Conservation (phyloP, 2,329 filamentous ascomycete genomes). For the Claviceps sorghi region DNA sequence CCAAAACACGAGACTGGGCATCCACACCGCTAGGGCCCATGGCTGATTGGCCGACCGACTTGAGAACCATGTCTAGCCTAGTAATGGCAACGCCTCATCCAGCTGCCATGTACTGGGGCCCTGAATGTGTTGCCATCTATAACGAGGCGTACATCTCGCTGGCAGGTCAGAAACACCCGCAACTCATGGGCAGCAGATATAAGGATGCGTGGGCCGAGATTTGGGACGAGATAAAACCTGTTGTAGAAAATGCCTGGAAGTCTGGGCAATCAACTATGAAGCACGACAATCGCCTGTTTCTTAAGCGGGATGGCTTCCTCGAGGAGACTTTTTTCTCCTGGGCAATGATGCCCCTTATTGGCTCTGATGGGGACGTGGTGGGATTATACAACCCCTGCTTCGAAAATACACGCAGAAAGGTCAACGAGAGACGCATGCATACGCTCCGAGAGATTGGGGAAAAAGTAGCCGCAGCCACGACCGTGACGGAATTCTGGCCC, state of each 20-base stretch:
- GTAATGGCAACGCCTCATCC: slow-evolving; percentile 69
- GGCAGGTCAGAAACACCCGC: slow-evolving; percentile 63
- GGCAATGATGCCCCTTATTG: slow-evolving; percentile 66
- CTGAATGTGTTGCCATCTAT: slow-evolving; percentile 52
- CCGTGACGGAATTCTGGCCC: slow-evolving; percentile 59
- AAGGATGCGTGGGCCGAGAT: slow-evolving; percentile 58
- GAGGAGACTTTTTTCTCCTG: slow-evolving; percentile 76
- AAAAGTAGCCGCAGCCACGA: slow-evolving; percentile 55
- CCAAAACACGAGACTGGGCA: slow-evolving; percentile 58
- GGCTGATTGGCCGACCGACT: slow-evolving; percentile 54
- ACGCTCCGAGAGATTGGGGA: slow-evolving; percentile 66
- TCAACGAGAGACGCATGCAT: slow-evolving; percentile 67
- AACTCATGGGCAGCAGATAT: slow-evolving; percentile 60
- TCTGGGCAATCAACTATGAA: slow-evolving; percentile 74
- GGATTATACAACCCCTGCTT: slow-evolving; percentile 70
- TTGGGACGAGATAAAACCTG: slow-evolving; percentile 54
- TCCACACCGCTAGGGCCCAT: slow-evolving; percentile 62
- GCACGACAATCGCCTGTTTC: slow-evolving; percentile 64
- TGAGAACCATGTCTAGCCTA: slow-evolving; percentile 66
- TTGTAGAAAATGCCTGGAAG: slow-evolving; percentile 51
- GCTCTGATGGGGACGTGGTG: slow-evolving; percentile 57
- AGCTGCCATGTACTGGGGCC: slow-evolving; percentile 67
- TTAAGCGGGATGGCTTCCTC: slow-evolving; percentile 52
- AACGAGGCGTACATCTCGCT: slow-evolving; percentile 59
- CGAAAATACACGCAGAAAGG: slow-evolving; percentile 64